Base-by-base conservation (phyloP, 179 eudicot genomes). In the Silene coronaria region DNA sequence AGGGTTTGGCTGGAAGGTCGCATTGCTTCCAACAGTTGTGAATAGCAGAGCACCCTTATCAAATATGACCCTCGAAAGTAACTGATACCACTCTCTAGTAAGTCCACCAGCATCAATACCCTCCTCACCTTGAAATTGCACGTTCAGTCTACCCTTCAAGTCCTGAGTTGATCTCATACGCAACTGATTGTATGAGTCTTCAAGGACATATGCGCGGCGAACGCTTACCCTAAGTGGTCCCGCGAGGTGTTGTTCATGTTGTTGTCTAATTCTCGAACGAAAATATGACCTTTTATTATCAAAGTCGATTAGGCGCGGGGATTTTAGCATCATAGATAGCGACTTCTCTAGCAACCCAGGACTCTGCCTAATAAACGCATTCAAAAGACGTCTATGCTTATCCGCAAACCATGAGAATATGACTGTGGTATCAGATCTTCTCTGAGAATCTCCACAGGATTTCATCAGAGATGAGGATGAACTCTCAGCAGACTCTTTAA, bases 71-170 rank as follows among this genome's bases (percentile, higher is more conserved):
- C 99, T 90, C 19, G 99, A 96, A 46, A 96, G 82, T 28, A 93
- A 73, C 79, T 91, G 99, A 86, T 96, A 96, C 99, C 99, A 96
- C 80, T 96, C 99, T 81, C 99, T 86, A 5, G 99, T 96, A 76
- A 96, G 88, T 57, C 99, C 99, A 82, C 99, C 99, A 80, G 99
- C 99, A 88, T 96, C 99, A 80, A 96, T 96, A 74, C 99, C 99
- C 82, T 96, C 99, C 82, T 96, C 99, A 64, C 97, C 99, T 89
- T 96, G 99, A 82, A 96, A 96, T 75, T 96, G 99, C 66, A 96
- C 97, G 82, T 90, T 96, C 76, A 96, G 85, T 45, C 99, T 85
- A 73, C 99, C 98, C 85, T 88, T 96, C 80, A 96, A 76, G 59
- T 96, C 99, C 81, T 87, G 99, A 75, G 26, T 90, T 63, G 99